A percentile compares a stretch with the other conserved stretches of the same genome.
These are phyloP conservation scores for Hymenoscyphus salicellus DNA, from an alignment of 2,329 filamentous ascomycete genomes.

Conservation along the genomic window DNA sequence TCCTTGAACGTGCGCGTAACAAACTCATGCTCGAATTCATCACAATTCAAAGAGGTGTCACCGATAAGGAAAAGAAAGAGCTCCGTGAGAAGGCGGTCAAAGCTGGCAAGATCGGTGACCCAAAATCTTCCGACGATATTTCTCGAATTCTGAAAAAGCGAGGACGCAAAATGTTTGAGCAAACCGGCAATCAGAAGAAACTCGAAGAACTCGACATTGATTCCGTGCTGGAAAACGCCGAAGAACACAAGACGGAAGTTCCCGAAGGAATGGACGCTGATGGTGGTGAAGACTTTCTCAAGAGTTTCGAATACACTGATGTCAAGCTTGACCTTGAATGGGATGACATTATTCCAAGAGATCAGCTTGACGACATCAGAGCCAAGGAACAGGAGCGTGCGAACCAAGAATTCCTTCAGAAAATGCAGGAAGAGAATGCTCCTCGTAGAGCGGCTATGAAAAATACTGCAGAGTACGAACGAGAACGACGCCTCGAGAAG, in stretches of 20 bases:
- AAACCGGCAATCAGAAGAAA: slow-evolving; percentile 93
- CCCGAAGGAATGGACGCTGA: slow-evolving; percentile 92
- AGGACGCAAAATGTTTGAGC: slow-evolving; percentile 99
- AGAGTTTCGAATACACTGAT: slow-evolving; percentile 86
- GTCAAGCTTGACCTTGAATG: slow-evolving; percentile 96
- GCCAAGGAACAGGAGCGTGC: slow-evolving; percentile 81
- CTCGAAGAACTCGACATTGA: slow-evolving; percentile 97
- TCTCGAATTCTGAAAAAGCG: slow-evolving; percentile 94
- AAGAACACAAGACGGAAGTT: slow-evolving; percentile 94
- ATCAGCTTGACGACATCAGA: slow-evolving; percentile 85
- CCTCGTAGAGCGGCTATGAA: slow-evolving; percentile 70
- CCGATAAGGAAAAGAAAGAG: slow-evolving; percentile 84
- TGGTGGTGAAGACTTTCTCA: slow-evolving; percentile 94
- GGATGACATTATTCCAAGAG: slow-evolving; percentile 97
- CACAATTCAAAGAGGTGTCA: slow-evolving; percentile 94
- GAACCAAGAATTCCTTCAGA: slow-evolving; percentile 77
- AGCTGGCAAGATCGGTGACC: slow-evolving; percentile 74
- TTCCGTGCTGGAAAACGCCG: slow-evolving; percentile 91
- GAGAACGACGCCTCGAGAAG: slow-evolving; percentile 63
- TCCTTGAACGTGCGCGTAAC: slow-evolving; percentile 91
- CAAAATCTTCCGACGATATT: slow-evolving; percentile 89
- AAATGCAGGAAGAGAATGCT: slow-evolving; percentile 79
- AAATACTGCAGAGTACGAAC: slow-evolving; percentile 55
- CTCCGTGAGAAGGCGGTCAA: slow-evolving; percentile 72
- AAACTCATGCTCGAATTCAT: slow-evolving; percentile 97